Base-by-base conservation (phyloP, 2,329 filamentous ascomycete species). In the Mycogone perniciosa region DNA sequence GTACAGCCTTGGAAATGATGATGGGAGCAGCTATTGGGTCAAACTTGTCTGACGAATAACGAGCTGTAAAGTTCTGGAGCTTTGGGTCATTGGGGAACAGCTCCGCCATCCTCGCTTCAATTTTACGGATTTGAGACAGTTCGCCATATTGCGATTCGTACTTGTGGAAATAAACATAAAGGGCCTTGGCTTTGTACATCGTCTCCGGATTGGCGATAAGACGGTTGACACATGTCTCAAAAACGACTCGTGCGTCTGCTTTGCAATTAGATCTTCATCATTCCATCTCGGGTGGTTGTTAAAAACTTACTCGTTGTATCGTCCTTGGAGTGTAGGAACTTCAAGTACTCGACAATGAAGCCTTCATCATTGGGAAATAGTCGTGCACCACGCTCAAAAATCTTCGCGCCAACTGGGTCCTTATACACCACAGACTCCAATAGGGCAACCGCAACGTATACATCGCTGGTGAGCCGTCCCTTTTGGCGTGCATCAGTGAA, bases 341-440 rank as follows among this genome's bases (percentile, higher is more conserved):
- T 96, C 60, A 99, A 77, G 67, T 99, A 97, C 68, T 97, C 91
- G 46, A 99, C 79, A 56, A 95, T 89, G 69, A 97, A 97, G 52
- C 84, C 79, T 66, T 96, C 91, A 62, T 97, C 92, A 44, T 95
- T 89, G 0, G 92, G 92, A 64, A 97, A 99, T 9, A 99, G 76
- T 63, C 89, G 93, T 56, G 92, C 84, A 20, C 93, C 93, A 42
- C 92, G 86, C 65, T 99, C 93, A 59, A 97, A 95, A 54, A 99
- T 97, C 71, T 93, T 96, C 40, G 87, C 88, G 1, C 91, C 92
- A 0, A 93, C 89, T 0, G 85, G 81, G 61, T 97, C 93, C 63
- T 95, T 93, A 69, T 99, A 99, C 59, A 95, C 95, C 60, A 95
- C 85, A 64, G 93, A 92, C 67, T 99, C 93, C 63, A 99, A 88